A percentile compares a stretch with the other conserved stretches of the same genome.
These are phyloP conservation scores for Leccinum subrobustum DNA, from an alignment of 1,284 basidiomycete genomes.

Conservation along the genomic window DNA sequence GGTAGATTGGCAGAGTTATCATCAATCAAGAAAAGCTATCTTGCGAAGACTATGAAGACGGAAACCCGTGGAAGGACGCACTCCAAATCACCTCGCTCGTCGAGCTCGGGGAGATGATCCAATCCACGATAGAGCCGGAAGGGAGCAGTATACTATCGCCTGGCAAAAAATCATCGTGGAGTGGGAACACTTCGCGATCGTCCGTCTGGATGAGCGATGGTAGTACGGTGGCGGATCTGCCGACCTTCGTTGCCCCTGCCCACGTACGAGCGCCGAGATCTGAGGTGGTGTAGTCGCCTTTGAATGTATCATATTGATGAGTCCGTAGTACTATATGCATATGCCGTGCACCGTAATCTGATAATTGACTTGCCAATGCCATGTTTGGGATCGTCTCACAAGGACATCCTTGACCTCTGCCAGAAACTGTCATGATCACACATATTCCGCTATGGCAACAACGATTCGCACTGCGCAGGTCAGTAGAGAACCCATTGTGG, in stretches of 20 bases:
- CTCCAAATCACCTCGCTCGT: neutral
- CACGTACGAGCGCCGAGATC: neutral
- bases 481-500: neutral
- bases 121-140: neutral
- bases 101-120: neutral
- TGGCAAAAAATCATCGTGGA: neutral
- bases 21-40: constrained; percentile 5
- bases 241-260: neutral
- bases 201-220: neutral
- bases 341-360: neutral
- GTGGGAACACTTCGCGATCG: neutral
- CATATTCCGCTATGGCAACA: neutral
- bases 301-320: neutral
- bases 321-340: neutral
- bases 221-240: neutral
- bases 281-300: neutral
- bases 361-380: neutral
- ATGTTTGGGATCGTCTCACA: neutral
- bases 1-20: constrained; percentile 9
- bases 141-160: neutral
- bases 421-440: neutral
- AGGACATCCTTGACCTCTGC: neutral
- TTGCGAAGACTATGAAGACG: neutral
- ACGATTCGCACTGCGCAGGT: neutral
- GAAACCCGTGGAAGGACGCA: neutral